Evolutionary conservation across 371 early-diverging fungal species (phyloP).

Genomic region (Apophysomyces variabilis): DNA sequence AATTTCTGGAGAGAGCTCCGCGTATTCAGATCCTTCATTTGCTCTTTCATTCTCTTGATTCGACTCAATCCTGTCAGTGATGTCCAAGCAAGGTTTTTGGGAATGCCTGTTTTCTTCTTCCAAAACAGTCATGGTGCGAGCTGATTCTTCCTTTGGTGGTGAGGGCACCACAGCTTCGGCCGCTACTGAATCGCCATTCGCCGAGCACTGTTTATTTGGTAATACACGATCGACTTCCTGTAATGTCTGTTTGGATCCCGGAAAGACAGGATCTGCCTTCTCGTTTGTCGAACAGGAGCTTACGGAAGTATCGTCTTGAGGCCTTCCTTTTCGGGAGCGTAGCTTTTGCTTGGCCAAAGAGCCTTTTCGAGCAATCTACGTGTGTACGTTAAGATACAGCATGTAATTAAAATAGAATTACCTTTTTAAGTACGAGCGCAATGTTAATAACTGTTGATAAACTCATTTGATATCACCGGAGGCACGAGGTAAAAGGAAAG

Average conservation of each 20-base stretch:
- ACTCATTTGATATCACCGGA: constrained; percentile 14
- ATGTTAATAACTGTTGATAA: constrained; percentile 29
- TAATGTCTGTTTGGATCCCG: background rate
- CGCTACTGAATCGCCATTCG: constrained; percentile 2
- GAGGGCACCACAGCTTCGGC: background rate
- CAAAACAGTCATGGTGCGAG: background rate
- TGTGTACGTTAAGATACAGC: background rate
- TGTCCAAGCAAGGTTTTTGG: constrained; percentile 1
- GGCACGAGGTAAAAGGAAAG: constrained; percentile 22
- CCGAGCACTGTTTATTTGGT: background rate
- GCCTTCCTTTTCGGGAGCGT: constrained; percentile 12
- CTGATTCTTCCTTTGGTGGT: background rate
- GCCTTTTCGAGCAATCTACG: constrained; percentile 28
- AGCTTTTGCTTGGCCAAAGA: constrained; percentile 21
- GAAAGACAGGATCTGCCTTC: constrained; percentile 9
- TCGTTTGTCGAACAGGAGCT: constrained; percentile 13
- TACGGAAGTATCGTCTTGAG: constrained; percentile 12
- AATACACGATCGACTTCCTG: background rate
- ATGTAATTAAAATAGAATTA: constrained; percentile 13
- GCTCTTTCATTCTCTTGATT: constrained; percentile 7
- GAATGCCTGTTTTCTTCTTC: constrained; percentile 11
- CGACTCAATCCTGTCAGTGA: background rate
- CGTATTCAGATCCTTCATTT: background rate
- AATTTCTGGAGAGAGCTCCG: constrained; percentile 18
- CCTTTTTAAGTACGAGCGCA: constrained; percentile 30